Evolutionary conservation across 805 yeast genomes (phyloP).

Genomic region (Metschnikowia cerradonensis): DNA sequence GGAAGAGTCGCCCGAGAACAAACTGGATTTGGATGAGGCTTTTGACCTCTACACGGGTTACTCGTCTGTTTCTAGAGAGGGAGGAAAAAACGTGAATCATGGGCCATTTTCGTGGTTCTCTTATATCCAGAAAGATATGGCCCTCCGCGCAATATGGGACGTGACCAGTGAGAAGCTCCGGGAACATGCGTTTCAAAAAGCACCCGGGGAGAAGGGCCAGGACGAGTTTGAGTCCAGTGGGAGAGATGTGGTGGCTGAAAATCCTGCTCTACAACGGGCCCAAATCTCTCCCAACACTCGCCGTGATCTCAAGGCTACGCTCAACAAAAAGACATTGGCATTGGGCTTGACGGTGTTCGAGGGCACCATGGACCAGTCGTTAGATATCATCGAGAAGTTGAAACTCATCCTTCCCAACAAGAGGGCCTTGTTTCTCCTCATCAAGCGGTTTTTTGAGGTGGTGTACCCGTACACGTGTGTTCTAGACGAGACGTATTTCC

Average conservation of each 20-base stretch:
- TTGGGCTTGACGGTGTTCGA: conserved; percentile 35
- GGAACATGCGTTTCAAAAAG: not conserved
- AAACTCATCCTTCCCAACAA: conserved; percentile 17
- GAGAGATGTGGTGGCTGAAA: not conserved
- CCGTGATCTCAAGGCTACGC: conserved; percentile 11
- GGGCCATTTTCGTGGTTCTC: conserved; percentile 54
- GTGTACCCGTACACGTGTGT: conserved; percentile 22
- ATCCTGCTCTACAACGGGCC: not conserved
- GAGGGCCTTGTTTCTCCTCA: conserved; percentile 14
- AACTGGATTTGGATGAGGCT: conserved; percentile 23
- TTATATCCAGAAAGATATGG: conserved; percentile 44
- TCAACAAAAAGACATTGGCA: conserved; percentile 28
- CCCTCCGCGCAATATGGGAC: conserved; percentile 10
- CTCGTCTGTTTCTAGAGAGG: conserved; percentile 36
- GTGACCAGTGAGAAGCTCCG: conserved; percentile 3
- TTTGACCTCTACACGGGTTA: conserved; percentile 42
- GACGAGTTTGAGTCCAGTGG: not conserved
- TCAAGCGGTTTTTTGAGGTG: conserved; percentile 15
- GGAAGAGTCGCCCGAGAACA: not conserved
- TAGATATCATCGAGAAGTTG: conserved; percentile 18
- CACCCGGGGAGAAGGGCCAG: not conserved
- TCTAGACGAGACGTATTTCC: conserved; percentile 22
- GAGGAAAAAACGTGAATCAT: conserved; percentile 38
- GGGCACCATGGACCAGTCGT: conserved; percentile 26
- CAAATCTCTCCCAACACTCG: not conserved